A percentile compares a stretch with the other conserved stretches of the same genome.
Evolutionary conservation across 2,329 filamentous ascomycete genomes (phyloP).

Genomic region (Trichoderma sp.): DNA sequence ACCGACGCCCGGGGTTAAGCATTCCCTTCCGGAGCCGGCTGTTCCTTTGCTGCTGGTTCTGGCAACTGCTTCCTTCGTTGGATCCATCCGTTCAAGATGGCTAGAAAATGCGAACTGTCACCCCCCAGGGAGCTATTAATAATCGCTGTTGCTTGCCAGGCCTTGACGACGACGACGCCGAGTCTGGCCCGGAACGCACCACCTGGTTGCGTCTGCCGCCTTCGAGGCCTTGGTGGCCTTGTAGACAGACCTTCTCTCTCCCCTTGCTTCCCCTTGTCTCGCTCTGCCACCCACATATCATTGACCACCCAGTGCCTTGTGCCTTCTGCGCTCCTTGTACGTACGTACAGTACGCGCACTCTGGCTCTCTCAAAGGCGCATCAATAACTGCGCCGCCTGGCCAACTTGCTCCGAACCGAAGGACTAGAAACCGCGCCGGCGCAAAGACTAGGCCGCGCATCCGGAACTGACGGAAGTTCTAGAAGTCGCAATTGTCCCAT

Average conservation of each 20-base stretch:
- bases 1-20: background rate
- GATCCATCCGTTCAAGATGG: background rate
- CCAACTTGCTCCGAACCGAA: slow-evolving; percentile 1
- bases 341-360: background rate
- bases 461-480: slow-evolving; percentile 15
- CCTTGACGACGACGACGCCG: background rate
- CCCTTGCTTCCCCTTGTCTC: background rate
- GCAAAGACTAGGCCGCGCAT: background rate
- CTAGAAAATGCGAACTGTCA: background rate
- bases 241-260: too few species aligned
- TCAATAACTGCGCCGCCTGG: background rate
- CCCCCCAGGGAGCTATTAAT: background rate
- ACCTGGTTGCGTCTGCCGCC: background rate
- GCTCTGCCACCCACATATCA: background rate
- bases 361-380: background rate
- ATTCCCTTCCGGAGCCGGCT: background rate
- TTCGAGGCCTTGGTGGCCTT: too few species aligned
- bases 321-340: background rate
- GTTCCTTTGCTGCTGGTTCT: background rate
- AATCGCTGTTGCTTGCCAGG: background rate
- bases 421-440: background rate
- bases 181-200: background rate
- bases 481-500: slow-evolving; percentile 10
- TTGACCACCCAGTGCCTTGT: background rate
- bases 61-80: background rate